Conservation (phyloP, 331 rosid species). For the Arachis monticola region DNA sequence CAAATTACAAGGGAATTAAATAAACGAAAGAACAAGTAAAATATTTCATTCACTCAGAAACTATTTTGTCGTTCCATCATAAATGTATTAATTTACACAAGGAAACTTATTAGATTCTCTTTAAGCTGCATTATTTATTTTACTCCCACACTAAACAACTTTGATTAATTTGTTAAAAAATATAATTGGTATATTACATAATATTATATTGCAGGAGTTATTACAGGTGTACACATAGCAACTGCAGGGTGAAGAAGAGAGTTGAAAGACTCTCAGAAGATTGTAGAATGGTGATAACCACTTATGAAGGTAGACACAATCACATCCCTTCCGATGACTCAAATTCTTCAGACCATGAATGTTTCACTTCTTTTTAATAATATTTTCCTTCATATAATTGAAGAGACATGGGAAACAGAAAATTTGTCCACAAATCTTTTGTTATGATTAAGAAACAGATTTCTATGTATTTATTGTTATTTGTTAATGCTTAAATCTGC, state of each 20-base stretch:
- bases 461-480: slow-evolving; percentile 9
- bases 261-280: slow-evolving; percentile 92
- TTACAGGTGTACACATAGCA: slow-evolving; percentile 85
- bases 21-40: too few relatives aligned
- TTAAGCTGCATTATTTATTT: too few relatives aligned
- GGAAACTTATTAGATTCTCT: too few relatives aligned
- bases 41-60: too few relatives aligned
- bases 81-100: too few relatives aligned
- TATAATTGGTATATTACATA: too few relatives aligned
- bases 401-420: not conserved
- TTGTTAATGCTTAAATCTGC: not conserved
- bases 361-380: slow-evolving; percentile 68
- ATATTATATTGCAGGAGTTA: slow-evolving; percentile 62
- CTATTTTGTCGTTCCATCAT: too few relatives aligned
- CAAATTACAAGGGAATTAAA: too few relatives aligned
- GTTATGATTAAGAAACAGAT: not conserved
- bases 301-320: slow-evolving; percentile 94
- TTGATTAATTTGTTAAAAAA: too few relatives aligned
- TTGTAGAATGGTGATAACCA: slow-evolving; percentile 94
- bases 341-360: slow-evolving; percentile 76
- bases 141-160: too few relatives aligned
- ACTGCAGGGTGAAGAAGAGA: slow-evolving; percentile 92
- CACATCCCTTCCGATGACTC: slow-evolving; percentile 87
- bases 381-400: too few relatives aligned
- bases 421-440: not conserved